Evolutionary conservation across 495 filamentous ascomycete species (phyloP).

Genomic region (Podospora fimiseda): DNA sequence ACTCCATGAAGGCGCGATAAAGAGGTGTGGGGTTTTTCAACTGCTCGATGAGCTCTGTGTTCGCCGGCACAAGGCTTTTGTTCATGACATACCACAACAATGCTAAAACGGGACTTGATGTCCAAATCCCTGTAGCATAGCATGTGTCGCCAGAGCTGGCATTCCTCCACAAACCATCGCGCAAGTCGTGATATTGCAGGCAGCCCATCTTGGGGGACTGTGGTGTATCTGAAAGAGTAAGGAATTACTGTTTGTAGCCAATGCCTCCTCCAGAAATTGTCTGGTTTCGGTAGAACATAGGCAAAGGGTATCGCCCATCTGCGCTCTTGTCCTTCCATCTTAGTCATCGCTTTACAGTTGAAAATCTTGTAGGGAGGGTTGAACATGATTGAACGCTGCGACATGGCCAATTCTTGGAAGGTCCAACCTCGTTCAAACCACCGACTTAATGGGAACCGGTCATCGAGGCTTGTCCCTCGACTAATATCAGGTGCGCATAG

Average conservation of each 20-base stretch:
- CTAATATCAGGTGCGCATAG: background rate
- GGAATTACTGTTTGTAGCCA: too few species aligned
- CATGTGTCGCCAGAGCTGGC: background rate
- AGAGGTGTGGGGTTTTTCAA: background rate
- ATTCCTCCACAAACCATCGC: background rate
- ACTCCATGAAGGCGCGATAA: background rate
- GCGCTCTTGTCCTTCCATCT: background rate
- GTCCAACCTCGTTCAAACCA: background rate
- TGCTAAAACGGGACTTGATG: background rate
- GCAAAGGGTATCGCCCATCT: too few species aligned
- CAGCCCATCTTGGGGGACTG: background rate
- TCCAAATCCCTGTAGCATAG: background rate
- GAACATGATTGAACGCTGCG: background rate
- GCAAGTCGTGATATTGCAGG: background rate
- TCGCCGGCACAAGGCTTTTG: too few species aligned
- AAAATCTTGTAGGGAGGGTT: background rate
- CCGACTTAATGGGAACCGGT: background rate
- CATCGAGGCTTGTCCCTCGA: background rate
- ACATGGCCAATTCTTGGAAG: background rate
- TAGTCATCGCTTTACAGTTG: background rate
- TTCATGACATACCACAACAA: background rate
- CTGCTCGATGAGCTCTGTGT: background rate
- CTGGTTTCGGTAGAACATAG: too few species aligned
- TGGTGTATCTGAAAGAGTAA: background rate
- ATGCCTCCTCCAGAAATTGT: too few species aligned